Evolutionary conservation across 2,329 filamentous ascomycete species (phyloP), one percentile per base, ranked within the genome.

Genomic region (Fusarium poae): DNA sequence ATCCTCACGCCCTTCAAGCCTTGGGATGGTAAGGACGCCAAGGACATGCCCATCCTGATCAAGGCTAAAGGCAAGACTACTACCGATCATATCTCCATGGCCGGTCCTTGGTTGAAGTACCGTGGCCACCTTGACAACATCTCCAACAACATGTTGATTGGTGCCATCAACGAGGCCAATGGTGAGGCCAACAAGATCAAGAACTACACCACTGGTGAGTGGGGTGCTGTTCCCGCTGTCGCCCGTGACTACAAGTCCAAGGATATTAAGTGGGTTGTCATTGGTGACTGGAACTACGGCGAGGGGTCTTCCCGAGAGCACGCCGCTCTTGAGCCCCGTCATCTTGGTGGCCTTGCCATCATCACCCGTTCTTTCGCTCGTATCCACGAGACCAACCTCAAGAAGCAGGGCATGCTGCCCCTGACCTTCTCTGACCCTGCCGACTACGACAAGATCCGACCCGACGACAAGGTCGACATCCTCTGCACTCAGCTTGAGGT

Each of bases 371-470:
- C 89, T 71, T 99, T 99, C 80, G 96, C 96, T 78, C 96, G 96
- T 92, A 99, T 99, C 79, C 96, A 99, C 88, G 96, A 99, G 88
- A 99, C 96, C 86, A 99, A 99, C 89, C 85, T 99, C 86, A 99
- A 99, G 93, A 99, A 99, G 91, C 96, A 99, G 89, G 96, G 96
- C 84, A 97, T 99, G 95, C 92, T 99, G 84, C 96, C 96, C 77
- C 88, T 99, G 72, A 98, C 94, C 76, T 99, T 99, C 85, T 83
- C 89, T 61, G 90, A 98, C 79, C 95, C 95, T 59, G 95, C 91
- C 80, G 96, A 99, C 83, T 99, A 99, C 83, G 96, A 99, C 82
- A 97, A 93, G 89, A 94, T 99, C 82, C 89, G 91, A 80, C 92
- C 94, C 72, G 91, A 96, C 66, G 96, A 97, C 87, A 94, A 91